Evolutionary conservation across 805 yeast species (phyloP).

Genomic region (Candida corydali): DNA sequence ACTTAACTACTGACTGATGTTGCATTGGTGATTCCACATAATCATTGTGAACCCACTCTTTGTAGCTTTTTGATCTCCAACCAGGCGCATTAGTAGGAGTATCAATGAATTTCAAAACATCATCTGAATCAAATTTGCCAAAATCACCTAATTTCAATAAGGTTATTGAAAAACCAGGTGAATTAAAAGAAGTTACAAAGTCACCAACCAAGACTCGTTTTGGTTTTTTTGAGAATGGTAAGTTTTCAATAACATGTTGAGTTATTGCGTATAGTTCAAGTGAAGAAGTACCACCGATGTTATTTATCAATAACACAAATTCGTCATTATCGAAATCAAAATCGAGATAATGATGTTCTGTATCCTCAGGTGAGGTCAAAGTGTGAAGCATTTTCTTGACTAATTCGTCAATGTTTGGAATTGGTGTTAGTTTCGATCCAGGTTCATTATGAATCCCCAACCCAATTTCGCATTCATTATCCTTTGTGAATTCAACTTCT

Average conservation of each 20-base stretch:
- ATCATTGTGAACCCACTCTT: constrained; percentile 23
- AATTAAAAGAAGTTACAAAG: constrained; percentile 83
- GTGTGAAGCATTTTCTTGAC: constrained; percentile 54
- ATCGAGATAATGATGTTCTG: constrained; percentile 77
- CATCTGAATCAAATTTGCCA: constrained; percentile 19
- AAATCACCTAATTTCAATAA: constrained; percentile 60
- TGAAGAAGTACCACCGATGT: constrained; percentile 85
- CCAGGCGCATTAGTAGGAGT: constrained; percentile 76
- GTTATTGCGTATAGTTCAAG: constrained; percentile 75
- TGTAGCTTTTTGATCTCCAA: constrained; percentile 55
- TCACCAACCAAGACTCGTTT: constrained; percentile 69
- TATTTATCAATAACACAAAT: constrained; percentile 69
- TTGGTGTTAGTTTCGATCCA: constrained; percentile 59
- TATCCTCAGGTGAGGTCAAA: constrained; percentile 58
- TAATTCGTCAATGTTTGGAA: constrained; percentile 67
- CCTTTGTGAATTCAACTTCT: constrained; percentile 44
- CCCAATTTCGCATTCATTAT: constrained; percentile 79
- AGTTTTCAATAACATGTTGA: constrained; percentile 49
- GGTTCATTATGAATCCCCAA: constrained; percentile 97
- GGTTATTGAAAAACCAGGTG: constrained; percentile 89
- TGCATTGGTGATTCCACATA: constrained; percentile 28
- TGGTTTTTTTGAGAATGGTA: constrained; percentile 58
- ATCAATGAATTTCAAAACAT: constrained; percentile 55
- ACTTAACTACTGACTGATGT: constrained; percentile 19
- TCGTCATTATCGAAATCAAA: constrained; percentile 58